phyloP scores from a whole-genome alignment of 257 asterid species.

The Orobanche coerulescens region DNA sequence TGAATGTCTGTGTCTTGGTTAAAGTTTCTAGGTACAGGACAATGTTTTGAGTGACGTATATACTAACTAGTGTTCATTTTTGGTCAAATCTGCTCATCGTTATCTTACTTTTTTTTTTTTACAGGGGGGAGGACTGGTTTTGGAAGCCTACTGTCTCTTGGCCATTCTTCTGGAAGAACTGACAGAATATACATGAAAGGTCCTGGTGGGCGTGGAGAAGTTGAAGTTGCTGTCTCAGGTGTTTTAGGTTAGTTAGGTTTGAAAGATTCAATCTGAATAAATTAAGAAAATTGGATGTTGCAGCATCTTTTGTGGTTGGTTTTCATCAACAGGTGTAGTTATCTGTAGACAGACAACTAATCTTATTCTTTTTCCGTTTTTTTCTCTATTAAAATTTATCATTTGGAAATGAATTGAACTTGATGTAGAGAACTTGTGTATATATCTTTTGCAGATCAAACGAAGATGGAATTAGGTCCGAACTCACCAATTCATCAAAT shows the following conservation, averaged over 20 bases:
- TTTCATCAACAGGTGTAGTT: not conserved
- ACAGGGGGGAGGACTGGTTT: conserved; percentile 91
- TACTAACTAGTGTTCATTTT: not conserved
- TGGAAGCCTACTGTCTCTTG: conserved; percentile 89
- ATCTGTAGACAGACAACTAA: not conserved
- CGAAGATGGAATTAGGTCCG: conserved; percentile 61
- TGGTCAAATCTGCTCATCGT: conserved; percentile 1
- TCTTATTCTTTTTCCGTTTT: not conserved
- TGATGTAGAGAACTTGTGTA: not conserved
- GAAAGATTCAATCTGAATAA: not conserved
- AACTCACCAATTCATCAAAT: conserved; percentile 47
- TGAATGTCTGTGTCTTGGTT: not conserved
- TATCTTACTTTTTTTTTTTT: conserved; percentile 7
- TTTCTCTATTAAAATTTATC: not conserved
- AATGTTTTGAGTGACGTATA: no score
- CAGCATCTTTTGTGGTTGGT: not conserved
- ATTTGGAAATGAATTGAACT: not conserved
- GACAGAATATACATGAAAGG: conserved; percentile 96
- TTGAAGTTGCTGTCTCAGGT: conserved; percentile 98
- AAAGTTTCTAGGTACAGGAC: not conserved
- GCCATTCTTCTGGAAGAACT: conserved; percentile 82
- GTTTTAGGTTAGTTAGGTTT: conserved; percentile 51
- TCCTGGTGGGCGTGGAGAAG: conserved; percentile 99
- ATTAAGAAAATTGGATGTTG: not conserved
- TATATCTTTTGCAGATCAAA: conserved; percentile 55